Percentiles rank a stretch among this genome's conserved stretches.
These are phyloP conservation scores for Lactuca sativa DNA, from an alignment of 129 eudicot species.

Conservation along the genomic window DNA sequence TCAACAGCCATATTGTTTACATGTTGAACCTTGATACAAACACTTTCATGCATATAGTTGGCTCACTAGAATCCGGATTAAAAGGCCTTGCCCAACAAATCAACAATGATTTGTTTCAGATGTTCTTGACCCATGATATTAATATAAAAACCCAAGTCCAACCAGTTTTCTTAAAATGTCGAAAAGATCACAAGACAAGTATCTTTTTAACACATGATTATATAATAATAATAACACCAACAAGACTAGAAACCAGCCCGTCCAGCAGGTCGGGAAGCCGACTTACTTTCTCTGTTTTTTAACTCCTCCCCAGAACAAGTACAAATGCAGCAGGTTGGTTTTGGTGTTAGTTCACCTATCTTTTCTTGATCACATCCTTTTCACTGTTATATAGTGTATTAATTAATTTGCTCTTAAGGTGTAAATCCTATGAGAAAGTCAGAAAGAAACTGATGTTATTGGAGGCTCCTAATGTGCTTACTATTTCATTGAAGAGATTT, in stretches of 20 bases:
- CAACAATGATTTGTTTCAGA: constrained; percentile 7
- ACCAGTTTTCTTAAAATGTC: constrained; percentile 2
- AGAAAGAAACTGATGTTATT: constrained; percentile 63
- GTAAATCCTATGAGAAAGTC: constrained; percentile 87
- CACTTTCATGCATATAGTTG: constrained; percentile 81
- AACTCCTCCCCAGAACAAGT: constrained; percentile 66
- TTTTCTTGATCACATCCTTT: neutral
- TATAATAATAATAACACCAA: too few species aligned
- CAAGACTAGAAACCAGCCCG: constrained; percentile 85
- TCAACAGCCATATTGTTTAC: constrained; percentile 75
- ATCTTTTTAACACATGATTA: neutral
- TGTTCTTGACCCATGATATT: neutral
- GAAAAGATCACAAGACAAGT: neutral
- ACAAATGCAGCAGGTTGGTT: constrained; percentile 84
- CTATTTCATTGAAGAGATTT: constrained; percentile 84
- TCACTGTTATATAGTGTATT: constrained; percentile 2
- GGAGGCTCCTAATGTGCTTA: constrained; percentile 94
- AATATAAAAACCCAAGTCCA: neutral
- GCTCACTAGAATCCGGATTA: constrained; percentile 93
- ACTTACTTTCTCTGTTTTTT: constrained; percentile 59
- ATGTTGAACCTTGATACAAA: constrained; percentile 69
- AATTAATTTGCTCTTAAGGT: constrained; percentile 40
- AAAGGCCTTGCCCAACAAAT: constrained; percentile 60
- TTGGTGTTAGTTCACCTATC: neutral
- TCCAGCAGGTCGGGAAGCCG: constrained; percentile 90